These are phyloP conservation scores for Xylaria sp. DNA, from an alignment of 2,329 filamentous ascomycete genomes.

Conservation along the genomic window DNA sequence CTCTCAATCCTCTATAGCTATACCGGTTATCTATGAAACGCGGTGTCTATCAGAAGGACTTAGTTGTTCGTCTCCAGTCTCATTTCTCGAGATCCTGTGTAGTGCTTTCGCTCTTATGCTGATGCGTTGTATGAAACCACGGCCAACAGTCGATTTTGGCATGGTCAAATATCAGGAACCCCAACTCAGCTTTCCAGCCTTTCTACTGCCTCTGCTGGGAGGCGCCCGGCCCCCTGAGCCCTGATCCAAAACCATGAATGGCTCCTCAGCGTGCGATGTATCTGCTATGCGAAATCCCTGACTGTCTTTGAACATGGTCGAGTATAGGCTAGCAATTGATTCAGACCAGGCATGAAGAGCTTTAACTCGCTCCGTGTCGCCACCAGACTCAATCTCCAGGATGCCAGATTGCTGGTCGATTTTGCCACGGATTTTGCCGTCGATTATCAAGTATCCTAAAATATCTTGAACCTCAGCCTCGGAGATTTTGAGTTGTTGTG, in stretches of 20 bases:
- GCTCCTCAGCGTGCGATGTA: constrained; percentile 38
- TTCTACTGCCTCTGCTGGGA: constrained; percentile 4
- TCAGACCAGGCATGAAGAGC: constrained; percentile 78
- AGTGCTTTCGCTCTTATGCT: neutral
- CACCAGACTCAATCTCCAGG: constrained; percentile 79
- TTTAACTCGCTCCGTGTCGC: constrained; percentile 77
- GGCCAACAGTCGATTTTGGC: neutral
- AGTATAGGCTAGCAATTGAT: constrained; percentile 75
- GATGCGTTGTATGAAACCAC: neutral
- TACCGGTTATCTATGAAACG: constrained; percentile 20
- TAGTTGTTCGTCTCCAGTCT: constrained; percentile 2
- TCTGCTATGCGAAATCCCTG: constrained; percentile 42
- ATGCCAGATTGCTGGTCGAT: constrained; percentile 90
- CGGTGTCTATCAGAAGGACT: constrained; percentile 17
- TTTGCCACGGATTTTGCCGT: constrained; percentile 84
- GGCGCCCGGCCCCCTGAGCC: neutral
- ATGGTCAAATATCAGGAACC: constrained; percentile 1
- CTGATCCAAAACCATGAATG: constrained; percentile 18
- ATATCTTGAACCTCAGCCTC: constrained; percentile 94
- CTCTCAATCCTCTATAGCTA: constrained; percentile 14
- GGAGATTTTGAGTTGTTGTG: constrained; percentile 87
- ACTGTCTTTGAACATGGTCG: constrained; percentile 77
- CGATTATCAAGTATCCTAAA: constrained; percentile 91
- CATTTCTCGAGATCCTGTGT: neutral
- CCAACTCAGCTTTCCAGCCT: constrained; percentile 17